phyloP scores from a whole-genome alignment of 2,329 filamentous ascomycete genomes.

The Botrytis sinoallii region DNA sequence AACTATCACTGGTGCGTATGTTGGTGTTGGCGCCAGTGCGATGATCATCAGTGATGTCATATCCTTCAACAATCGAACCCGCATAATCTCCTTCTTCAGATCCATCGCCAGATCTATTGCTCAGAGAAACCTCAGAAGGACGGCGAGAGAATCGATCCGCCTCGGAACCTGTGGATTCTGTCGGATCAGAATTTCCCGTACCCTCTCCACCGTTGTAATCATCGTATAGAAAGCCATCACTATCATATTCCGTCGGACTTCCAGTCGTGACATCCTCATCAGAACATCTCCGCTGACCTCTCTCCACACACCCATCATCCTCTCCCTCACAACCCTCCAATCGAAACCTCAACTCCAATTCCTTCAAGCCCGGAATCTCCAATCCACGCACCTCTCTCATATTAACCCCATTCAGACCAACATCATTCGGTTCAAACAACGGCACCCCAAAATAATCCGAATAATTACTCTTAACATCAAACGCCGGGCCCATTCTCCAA shows the following conservation, averaged over 20 bases:
- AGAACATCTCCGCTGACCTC: background rate
- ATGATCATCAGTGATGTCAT: background rate
- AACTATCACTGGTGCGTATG: background rate
- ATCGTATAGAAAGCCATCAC: constrained; percentile 1
- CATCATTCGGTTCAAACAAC: constrained; percentile 9
- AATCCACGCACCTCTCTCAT: background rate
- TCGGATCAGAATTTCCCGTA: background rate
- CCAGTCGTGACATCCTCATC: background rate
- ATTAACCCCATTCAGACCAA: background rate
- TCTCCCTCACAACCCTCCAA: background rate
- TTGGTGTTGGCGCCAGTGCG: background rate
- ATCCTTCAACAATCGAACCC: constrained; percentile 3
- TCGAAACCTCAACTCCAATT: background rate
- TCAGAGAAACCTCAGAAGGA: background rate
- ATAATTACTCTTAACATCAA: constrained; percentile 13
- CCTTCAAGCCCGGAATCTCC: background rate
- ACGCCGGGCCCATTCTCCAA: constrained; percentile 9
- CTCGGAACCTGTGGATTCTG: background rate
- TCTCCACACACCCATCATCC: background rate
- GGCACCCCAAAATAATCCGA: constrained; percentile 14
- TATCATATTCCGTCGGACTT: background rate
- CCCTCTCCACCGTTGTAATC: background rate
- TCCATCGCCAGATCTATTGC: background rate
- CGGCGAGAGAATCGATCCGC: background rate
- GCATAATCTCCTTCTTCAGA: constrained; percentile 1